Base-by-base conservation (phyloP, 345 rosid species). In the Camelina sativa region DNA sequence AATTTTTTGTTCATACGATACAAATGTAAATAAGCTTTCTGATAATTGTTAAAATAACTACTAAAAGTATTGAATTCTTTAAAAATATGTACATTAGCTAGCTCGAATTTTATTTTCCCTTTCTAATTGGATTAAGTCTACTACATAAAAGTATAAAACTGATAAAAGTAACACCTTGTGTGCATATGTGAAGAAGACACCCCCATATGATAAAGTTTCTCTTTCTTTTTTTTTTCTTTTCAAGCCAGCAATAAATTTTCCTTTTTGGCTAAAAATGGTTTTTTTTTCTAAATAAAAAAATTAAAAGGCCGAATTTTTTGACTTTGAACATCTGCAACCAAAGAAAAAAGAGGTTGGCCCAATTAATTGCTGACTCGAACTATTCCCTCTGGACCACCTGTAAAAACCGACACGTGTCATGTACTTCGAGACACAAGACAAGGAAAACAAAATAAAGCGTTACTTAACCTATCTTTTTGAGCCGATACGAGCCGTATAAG, bases 281-380 rank as follows among this genome's bases (percentile, higher is more conserved):
- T 52, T 38, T 34, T 30, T 8, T 37, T 34, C 8, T 34, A 6
- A 28, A 4, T 28, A 28, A 28, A 34, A 34, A 11, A 41, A 52
- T 55, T 32, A 51, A 64, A 77, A 65, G 62, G 80, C 80, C 80
- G 76, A 77, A 47, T 38, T 64, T 47, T 48, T 70, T 70, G 76
- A 77, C 80, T 77, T 76, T 70, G 80, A 76, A 76, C 70, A 77
- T 71, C 80, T 77, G 72, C 76, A 8, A 48, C 4, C 37, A 34
- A 34, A 8, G n/a, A 52, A 68, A 69, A 62, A 69, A 69, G 48
- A 19, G 0, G 48, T 38, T 19, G 80, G 76, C 28, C 71, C 76
- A 60, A 70, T 35, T 3, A 56, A 38, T 50, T 70, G 71, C 80
- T 76, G 71, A 71, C 76, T 77, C 67, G 40, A 71, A 64, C 76